Evolutionary conservation across 1,284 basidiomycete genomes (phyloP).

Genomic region (Microbotryum saponariae): DNA sequence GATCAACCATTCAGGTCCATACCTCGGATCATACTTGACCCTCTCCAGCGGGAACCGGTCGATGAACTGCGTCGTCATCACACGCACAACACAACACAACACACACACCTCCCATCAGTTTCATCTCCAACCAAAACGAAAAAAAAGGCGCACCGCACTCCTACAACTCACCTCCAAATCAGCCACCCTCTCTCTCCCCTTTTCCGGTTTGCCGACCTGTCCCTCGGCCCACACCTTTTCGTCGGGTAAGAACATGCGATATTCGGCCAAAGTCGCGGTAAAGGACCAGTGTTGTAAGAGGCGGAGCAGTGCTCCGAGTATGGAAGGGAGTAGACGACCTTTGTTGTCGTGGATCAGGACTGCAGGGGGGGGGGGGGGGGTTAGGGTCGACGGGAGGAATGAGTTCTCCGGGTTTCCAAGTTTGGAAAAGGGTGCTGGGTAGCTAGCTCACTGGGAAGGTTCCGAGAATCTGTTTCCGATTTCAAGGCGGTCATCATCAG

Average conservation of each 20-base stretch:
- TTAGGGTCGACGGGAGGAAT: background rate
- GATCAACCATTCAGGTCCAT: constrained; percentile 24
- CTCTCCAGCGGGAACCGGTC: constrained; percentile 26
- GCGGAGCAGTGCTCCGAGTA: constrained; percentile 20
- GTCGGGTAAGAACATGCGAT: constrained; percentile 27
- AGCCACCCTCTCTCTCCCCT: constrained; percentile 23
- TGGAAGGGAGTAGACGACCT: constrained; percentile 24
- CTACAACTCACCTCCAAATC: constrained; percentile 18
- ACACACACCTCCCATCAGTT: background rate
- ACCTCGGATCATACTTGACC: constrained; percentile 20
- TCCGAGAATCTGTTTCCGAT: constrained; percentile 15
- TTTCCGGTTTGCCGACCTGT: constrained; percentile 15
- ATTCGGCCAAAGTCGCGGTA: constrained; percentile 20
- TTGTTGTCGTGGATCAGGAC: constrained; percentile 33
- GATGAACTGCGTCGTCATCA: constrained; percentile 13
- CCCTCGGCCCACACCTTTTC: constrained; percentile 22
- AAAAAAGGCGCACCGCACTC: background rate
- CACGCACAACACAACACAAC: too few relatives aligned
- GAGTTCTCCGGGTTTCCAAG: background rate
- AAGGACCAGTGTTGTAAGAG: constrained; percentile 24
- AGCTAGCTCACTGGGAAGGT: constrained; percentile 19
- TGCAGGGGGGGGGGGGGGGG: background rate
- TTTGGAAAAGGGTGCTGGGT: background rate
- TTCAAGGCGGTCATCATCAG: too few relatives aligned
- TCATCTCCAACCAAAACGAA: background rate